Evolutionary conservation across 352 stramenopile species (phyloP), one percentile per base, ranked within the genome.

Genomic region (Phytopythium ostracodes): DNA sequence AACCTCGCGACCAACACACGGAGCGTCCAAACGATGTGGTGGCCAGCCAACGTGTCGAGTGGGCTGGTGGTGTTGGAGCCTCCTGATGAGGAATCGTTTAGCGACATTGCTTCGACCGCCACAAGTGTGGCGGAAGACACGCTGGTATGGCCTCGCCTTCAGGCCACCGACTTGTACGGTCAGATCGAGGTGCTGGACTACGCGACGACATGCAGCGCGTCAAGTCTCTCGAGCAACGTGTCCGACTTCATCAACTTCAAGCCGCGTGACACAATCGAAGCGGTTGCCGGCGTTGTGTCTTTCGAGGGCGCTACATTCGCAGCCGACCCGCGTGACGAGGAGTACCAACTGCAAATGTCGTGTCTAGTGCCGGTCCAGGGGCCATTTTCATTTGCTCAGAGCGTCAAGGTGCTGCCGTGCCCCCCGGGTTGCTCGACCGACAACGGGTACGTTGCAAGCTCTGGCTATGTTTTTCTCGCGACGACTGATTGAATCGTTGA

Each of bases 151-250:
- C 81, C 81, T 25, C 73, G 81, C 14, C 62, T 91, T 0, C 76
- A 84, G 27, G 75, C 79, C 1, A 60, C 85, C 3, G 81, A 91
- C 55, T 42, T 88, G 1, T 91, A 91, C 50, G 66, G 67, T 0
- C 81, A 91, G 54, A 67, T 87, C 25, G 79, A 91, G 59, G 76
- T 87, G 2, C 63, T 91, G 15, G 81, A 91, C 42, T 72, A 60
- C 29, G 50, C 68, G 31, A 89, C 81, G 0, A 56, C 75, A 43
- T 91, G 81, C 43, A 38, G 60, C 20, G 64, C 80, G 15, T 58
- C 50, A 8, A 75, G 71, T 15, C 60, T 57, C 50, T 56, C 53
- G 7, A 60, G 27, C 24, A 64, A 60, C 25, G 50, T 50, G 57
- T 60, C 47, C 12, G 59, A 66, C 11, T 44, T 40, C 11, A 33